Conservation (phyloP, 257 asterid genomes). For the Penstemon eatonii region DNA sequence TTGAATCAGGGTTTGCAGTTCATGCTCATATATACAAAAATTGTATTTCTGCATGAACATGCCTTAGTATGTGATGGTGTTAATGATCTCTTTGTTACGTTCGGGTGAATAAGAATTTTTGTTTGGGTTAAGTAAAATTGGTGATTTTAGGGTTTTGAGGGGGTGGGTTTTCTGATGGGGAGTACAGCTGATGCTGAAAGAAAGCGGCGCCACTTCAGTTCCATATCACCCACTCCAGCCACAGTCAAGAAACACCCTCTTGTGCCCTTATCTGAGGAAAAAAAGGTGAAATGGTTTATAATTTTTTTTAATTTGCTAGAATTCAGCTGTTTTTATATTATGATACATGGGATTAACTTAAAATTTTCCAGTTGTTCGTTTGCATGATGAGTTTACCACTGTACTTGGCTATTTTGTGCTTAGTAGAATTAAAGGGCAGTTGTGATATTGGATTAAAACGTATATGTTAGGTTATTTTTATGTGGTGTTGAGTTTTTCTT, state of each 20-base stretch:
- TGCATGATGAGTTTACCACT: conserved; percentile 17
- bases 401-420: conserved; percentile 6
- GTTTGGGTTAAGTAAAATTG: conserved; percentile 29
- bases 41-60: conserved; percentile 25
- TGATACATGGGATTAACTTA: conserved; percentile 9
- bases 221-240: conserved; percentile 68
- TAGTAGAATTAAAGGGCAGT: neutral
- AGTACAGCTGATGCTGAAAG: conserved; percentile 84
- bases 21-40: neutral
- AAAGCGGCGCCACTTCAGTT: conserved; percentile 71
- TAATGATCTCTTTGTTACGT: no score
- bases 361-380: neutral
- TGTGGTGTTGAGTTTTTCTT: neutral
- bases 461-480: neutral
- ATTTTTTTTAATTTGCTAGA: neutral
- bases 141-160: conserved; percentile 51
- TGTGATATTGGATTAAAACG: conserved; percentile 18
- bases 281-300: conserved; percentile 49
- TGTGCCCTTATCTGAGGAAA: conserved; percentile 70
- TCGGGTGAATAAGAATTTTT: neutral
- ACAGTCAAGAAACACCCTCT: conserved; percentile 59
- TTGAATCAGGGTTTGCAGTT: conserved; percentile 28
- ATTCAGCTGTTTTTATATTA: neutral
- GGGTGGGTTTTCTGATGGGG: conserved; percentile 56
- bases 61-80: conserved; percentile 3